Base-by-base conservation (phyloP, 495 filamentous ascomycete species). In the Cenococcum geophilum region DNA sequence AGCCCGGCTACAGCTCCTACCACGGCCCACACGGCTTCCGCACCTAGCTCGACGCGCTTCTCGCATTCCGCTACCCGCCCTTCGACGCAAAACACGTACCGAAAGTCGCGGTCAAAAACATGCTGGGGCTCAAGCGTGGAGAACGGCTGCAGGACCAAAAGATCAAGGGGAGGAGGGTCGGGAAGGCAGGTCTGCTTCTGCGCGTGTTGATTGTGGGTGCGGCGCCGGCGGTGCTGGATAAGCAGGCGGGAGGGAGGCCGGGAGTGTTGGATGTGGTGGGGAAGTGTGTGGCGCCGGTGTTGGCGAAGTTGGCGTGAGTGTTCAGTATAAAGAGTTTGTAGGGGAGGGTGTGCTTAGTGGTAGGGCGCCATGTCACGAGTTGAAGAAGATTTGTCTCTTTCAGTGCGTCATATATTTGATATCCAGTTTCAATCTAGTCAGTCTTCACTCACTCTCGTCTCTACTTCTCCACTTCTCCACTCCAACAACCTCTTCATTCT, bases 21-120 rank as follows among this genome's bases (percentile, higher is more conserved):
- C 64, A 67, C 18, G 65, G 65, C 3, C 63, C 61, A 57, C 58
- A 52, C 69, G 58, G 65, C 40, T 61, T 74, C 63, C 51, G 52
- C 73, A 36, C 55, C 72, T 12, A 32, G 9, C 16, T 32, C 70
- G 8, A 21, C 67, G 45, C 48, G 70, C 66, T 55, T 73, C 23
- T 61, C n/a, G n/a, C n/a, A n/a, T n/a, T n/a, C n/a, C n/a, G n/a
- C n/a, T n/a, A 51, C 12, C 48, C 48, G 14, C 48, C 48, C 11
- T 51, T 20, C 23, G 21, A 22, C 22, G 23, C 23, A 14, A 51
- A 22, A 18, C 21, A 64, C 20, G 51, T 64, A 20, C 14, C 48
- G 11, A 67, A 66, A 53, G 0, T 68, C 0, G 20, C 0, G 2
- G 18, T 59, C 3, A 37, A 12, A 16, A 63, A 59, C 20, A 64